Evolutionary conservation across 768 basidiomycete species (phyloP), one percentile per base, ranked within the genome.

Genomic region (Polyporus arcularius): DNA sequence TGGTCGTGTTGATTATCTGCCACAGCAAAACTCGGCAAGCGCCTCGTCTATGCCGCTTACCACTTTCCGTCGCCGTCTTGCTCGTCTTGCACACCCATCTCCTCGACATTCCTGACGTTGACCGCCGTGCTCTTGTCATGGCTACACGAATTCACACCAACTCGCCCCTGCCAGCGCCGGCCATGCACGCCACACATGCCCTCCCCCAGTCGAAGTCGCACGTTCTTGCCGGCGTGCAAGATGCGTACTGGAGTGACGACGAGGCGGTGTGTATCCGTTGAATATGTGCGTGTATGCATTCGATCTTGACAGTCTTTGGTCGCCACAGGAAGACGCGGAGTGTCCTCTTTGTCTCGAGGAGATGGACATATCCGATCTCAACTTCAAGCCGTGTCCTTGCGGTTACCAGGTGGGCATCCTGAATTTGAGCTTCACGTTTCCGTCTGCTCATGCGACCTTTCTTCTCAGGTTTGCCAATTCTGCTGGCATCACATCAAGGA

Each of bases 401-500:
- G 97, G 97, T 62, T 97, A 98, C 78, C 97, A 98, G 85, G 97
- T 91, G 65, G 56, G 75, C 53, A 5, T 47, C 40, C 12, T 51
- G 16, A 16, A 15, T 35, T 38, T 41, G 21, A 40, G 4, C 30
- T 12, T 15, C 39, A 2, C 11, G 53, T 31, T 9, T 12, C 42
- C 28, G 18, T 42, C 28, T 11, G 26, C 55, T 39, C 18, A 58
- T 52, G 0, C 31, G 4, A 1, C 0, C 1, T 26, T 42, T 40
- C n/a, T 31, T 28, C 16, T 50, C 65, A 99, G 97, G 94, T 99
- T 66, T 99, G 97, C 74, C 90, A 94, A 58, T 99, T 99, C 79
- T 99, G 97, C 75, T 98, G 95, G 87, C 93, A 99, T 76, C 95
- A 98, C 77, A 96, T 97, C 82, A 90, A 92, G 78, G 87, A 92